Base-by-base conservation (phyloP, 2,329 filamentous ascomycete genomes). In the Aspergillus flavus region DNA sequence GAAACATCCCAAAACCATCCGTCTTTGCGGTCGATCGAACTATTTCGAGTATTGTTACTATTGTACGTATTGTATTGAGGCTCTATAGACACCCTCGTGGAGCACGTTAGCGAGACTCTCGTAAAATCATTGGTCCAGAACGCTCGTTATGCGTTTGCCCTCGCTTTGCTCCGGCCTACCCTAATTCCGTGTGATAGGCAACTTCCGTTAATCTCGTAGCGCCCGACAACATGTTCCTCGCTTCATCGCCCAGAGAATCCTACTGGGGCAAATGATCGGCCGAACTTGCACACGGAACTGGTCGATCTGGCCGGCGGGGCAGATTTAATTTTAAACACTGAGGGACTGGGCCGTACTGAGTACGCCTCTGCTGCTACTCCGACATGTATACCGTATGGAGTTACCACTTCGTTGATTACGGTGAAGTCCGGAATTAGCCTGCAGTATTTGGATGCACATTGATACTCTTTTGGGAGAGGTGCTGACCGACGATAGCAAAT, bases 401-500 rank as follows among this genome's bases (percentile, higher is more conserved):
- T n/a, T 41, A 41, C 39, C 6, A 41, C 16, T 41, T 41, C 16
- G 19, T 41, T n/a, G 26, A 21, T n/a, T 34, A 32, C 50, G 50
- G 50, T 7, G 30, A n/a, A 32, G 50, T 32, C 28, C 48, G 39
- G 56, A 46, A 26, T 28, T 26, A 16, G 53, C 43, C 58, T 48
- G 52, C 34, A 41, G 46, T 41, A 28, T 48, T 41, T 21, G 30
- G 32, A 32, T 23, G 14, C 21, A 58, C 58, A 39, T 50, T 57
- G 58, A 61, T 58, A 54, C 62, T 46, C 19, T 34, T 61, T 57
- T 26, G 58, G 23, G 54, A 41, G 54, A 58, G 21, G 46, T 57
- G 41, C 62, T 50, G 46, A 58, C 61, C 30, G 21, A 54, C 39
- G n/a, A 16, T 28, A 46, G 10, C 43, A 46, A 46, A 46, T 46